Evolutionary conservation across 345 rosid genomes (phyloP), one percentile per base, ranked within the genome.

Genomic region (Alliaria petiolata): DNA sequence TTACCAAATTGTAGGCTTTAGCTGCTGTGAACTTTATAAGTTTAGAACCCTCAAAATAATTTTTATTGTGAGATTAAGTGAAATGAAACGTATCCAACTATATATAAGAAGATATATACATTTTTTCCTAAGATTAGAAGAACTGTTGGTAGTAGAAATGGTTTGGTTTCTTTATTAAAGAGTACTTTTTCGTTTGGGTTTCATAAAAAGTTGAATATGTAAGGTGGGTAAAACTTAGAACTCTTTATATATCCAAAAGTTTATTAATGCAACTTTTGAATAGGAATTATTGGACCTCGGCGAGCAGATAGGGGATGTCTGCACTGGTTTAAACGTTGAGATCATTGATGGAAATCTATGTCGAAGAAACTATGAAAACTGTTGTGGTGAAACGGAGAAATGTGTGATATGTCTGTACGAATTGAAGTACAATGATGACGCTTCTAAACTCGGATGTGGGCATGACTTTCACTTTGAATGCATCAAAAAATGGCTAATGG

Each of bases 381-480:
- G 14, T 58, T 22, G 19, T 57, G 62, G 33, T 9, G 10, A 51
- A 19, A 33, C 4, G 17, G 35, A 71, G 13, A 39, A 4, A 5
- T 62, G 69, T 42, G 45, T 62, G 26, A 71, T 61, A 7, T 52
- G 73, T 52, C 20, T 22, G 19, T 1, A 34, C 2, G 49, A 59
- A 11, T 1, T 74, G 3, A 42, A 51, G 47, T 1, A n/a, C 19
- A 53, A 43, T 35, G 69, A 67, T 8, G 63, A 67, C 4, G 56
- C 17, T 33, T 67, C 74, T 40, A 67, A 42, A 26, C 56, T 75
- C 5, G 39, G 2, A 33, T 75, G 78, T 68, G 69, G 69, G 5
- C 78, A 75, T 61, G 49, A 43, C 1, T 67, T 34, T 26, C 78
- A 75, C 25, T 75, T 52, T 12, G 40, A 2, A 5, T 75, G 74